Evolutionary conservation across 2,329 filamentous ascomycete genomes (phyloP), one percentile per base, ranked within the genome.

Genomic region (Hymenoscyphus fructigenus): DNA sequence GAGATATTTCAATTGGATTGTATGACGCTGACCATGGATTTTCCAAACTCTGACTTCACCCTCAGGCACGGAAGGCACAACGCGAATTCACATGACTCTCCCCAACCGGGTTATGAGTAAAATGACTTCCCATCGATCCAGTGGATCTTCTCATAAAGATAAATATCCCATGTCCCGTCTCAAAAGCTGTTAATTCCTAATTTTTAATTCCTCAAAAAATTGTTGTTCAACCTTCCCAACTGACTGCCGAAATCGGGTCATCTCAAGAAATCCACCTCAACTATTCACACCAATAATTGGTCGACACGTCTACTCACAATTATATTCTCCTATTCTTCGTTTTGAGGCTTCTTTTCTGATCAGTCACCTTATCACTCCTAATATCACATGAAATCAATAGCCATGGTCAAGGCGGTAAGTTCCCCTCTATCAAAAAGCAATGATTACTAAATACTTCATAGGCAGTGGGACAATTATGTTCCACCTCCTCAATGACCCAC

Each of bases 381-480:
- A 53, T 26, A 50, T 23, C 23, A 23, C 20, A 41, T 57, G 32
- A 32, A 56, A 61, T 26, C n/a, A 38, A 50, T 57, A 57, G 26
- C 32, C 17, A 76, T 76, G 75, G 69, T 71, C 26, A 71, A 75
- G 59, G 72, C 72, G 67, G 73, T 77, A 71, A 55, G 70, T 38
- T 56, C 62, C 14, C 26, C 15, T 28, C 23, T 34, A 5, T 28
- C 17, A 41, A 34, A 1, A 41, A 7, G n/a, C 28, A 57, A 50
- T 34, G 20, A 53, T 66, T 15, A 66, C 69, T 60, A 67, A 58
- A 62, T 28, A 28, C 7, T 41, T 4, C 9, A 53, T 26, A 96
- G 92, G 93, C 93, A 69, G 83, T 97, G 57, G 93, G 93, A 38
- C 94, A 97, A 79, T 87, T 97, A 78, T 93, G 92, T 79, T 93